Percentiles rank a stretch among this genome's conserved stretches.
Evolutionary conservation across 495 filamentous ascomycete genomes (phyloP).

Genomic region (Cenococcum geophilum): DNA sequence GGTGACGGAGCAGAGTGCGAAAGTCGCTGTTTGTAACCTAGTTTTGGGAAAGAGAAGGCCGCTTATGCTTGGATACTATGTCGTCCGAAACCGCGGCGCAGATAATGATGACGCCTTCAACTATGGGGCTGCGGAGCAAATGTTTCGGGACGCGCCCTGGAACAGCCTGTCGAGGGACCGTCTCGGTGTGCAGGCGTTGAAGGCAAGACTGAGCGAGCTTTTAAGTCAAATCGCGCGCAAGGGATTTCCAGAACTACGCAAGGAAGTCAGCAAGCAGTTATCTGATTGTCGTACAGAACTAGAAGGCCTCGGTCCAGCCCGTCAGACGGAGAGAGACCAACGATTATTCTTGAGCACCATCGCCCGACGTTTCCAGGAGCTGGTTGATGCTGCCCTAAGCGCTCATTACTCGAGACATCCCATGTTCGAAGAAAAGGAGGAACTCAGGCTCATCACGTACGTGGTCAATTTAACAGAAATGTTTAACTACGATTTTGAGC

Average conservation of each 20-base stretch:
- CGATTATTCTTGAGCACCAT: slow-evolving; percentile 11
- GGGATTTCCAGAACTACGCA: slow-evolving; percentile 12
- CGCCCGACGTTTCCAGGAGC: background rate
- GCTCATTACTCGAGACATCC: slow-evolving; percentile 5
- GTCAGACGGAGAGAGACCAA: slow-evolving; percentile 5
- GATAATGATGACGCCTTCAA: background rate
- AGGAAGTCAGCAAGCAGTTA: slow-evolving; percentile 8
- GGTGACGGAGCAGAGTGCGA: slow-evolving; percentile 30
- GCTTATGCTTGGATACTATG: slow-evolving; percentile 50
- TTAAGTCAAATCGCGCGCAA: background rate
- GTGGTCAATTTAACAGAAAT: slow-evolving; percentile 8
- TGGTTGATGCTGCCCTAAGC: slow-evolving; percentile 6
- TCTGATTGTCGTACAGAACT: slow-evolving; percentile 1
- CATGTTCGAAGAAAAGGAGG: background rate
- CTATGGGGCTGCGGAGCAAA: too few species aligned
- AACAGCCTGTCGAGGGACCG: too few species aligned
- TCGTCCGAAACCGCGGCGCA: slow-evolving; percentile 46
- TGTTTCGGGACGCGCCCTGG: too few species aligned
- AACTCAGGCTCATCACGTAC: slow-evolving; percentile 9
- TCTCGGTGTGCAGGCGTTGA: background rate
- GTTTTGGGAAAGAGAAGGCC: slow-evolving; percentile 41
- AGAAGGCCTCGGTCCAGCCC: slow-evolving; percentile 5
- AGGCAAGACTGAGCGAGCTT: slow-evolving; percentile 8
- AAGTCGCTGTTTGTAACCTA: slow-evolving; percentile 43
- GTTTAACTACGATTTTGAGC: slow-evolving; percentile 10